phyloP scores from a whole-genome alignment of 2,329 filamentous ascomycete species.

The Colletotrichum chrysophilum region DNA sequence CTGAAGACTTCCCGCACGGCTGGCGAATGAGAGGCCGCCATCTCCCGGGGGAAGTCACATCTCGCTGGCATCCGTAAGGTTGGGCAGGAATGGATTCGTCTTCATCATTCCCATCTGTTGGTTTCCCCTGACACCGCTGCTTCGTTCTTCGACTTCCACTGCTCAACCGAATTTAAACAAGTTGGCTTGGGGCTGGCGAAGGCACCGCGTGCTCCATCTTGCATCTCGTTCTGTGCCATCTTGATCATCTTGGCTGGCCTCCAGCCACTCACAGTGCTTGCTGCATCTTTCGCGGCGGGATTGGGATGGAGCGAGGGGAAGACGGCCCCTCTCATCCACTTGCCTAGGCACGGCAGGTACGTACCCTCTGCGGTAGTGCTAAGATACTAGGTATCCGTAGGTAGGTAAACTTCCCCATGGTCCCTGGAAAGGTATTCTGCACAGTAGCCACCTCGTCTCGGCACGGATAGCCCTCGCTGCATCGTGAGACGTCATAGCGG shows the following conservation, averaged over 20 bases:
- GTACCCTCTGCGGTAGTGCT: not conserved
- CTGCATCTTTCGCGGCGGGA: not conserved
- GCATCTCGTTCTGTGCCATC: not conserved
- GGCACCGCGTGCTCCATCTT: not conserved
- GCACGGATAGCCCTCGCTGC: not conserved
- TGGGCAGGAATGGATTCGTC: not conserved
- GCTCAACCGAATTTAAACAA: not conserved
- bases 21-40: not conserved
- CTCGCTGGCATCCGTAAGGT: not conserved
- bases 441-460: not conserved
- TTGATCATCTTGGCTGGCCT: not conserved
- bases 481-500: constrained; percentile 12
- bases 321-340: not conserved
- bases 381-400: not conserved
- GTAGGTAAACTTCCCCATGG: not conserved
- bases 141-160: not conserved
- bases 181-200: not conserved
- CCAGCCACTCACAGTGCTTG: not conserved
- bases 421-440: not conserved
- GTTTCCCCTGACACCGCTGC: not conserved
- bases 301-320: not conserved
- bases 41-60: not conserved
- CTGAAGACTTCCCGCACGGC: not conserved
- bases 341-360: not conserved
- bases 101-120: not conserved